Percentiles rank a stretch among this genome's conserved stretches.
Evolutionary conservation across 2,329 filamentous ascomycete genomes (phyloP).

Genomic region (Phyllosticta capitalensis): DNA sequence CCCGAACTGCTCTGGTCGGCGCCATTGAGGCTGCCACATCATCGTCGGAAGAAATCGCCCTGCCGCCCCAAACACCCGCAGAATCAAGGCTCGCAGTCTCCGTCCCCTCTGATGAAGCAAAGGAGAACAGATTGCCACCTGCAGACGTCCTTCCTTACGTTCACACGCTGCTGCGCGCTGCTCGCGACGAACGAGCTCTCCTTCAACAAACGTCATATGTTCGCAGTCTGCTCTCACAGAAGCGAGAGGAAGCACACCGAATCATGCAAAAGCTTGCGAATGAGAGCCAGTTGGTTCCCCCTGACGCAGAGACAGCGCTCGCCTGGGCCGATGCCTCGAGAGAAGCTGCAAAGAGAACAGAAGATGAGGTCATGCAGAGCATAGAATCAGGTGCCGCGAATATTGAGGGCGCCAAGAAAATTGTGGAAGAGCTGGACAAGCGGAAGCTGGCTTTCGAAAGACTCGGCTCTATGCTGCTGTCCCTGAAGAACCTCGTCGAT

Average conservation of each 20-base stretch:
- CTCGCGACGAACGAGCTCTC: conserved; percentile 22
- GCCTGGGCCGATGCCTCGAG: conserved; percentile 13
- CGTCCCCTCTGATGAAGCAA: neutral
- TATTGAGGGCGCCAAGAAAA: conserved; percentile 2
- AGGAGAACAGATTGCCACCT: neutral
- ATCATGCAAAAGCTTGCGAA: conserved; percentile 25
- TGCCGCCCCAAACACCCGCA: neutral
- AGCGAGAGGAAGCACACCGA: conserved; percentile 22
- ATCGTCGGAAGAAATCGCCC: neutral
- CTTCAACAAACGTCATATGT: conserved; percentile 27
- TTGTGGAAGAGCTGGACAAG: conserved; percentile 5
- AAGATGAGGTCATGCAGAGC: neutral
- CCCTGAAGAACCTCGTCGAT: neutral
- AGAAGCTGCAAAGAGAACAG: neutral
- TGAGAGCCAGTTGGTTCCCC: conserved; percentile 30
- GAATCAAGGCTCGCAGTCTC: neutral
- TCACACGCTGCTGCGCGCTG: conserved; percentile 18
- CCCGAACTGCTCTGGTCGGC: conserved; percentile 17
- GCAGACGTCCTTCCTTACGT: conserved; percentile 23
- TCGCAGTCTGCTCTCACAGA: conserved; percentile 21
- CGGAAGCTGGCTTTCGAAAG: neutral
- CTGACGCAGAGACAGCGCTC: conserved; percentile 13
- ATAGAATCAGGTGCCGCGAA: neutral
- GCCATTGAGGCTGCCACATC: conserved; percentile 8
- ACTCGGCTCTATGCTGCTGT: neutral